Evolutionary conservation across 345 rosid species (phyloP).

Genomic region (Citrus medica): DNA sequence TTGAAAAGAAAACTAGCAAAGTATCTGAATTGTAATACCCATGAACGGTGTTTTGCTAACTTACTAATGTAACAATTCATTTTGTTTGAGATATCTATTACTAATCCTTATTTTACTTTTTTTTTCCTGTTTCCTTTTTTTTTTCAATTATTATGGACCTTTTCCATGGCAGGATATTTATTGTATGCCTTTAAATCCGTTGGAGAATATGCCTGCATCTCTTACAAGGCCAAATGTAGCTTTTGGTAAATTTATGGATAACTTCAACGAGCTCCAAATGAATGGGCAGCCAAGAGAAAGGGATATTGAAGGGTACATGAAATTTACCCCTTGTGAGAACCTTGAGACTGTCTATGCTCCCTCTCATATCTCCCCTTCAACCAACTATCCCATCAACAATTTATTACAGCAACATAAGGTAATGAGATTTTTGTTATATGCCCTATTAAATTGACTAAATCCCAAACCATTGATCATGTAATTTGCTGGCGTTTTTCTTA

Average conservation of each 20-base stretch:
- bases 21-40: not conserved
- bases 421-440: not conserved
- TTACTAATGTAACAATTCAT: not conserved
- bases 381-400: conserved; percentile 26
- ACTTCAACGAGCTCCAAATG: conserved; percentile 48
- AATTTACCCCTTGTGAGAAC: conserved; percentile 39
- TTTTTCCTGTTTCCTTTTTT: not conserved
- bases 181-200: conserved; percentile 74
- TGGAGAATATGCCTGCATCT: conserved; percentile 76
- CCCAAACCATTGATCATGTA: not conserved
- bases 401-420: conserved; percentile 53
- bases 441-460: not conserved
- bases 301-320: conserved; percentile 43
- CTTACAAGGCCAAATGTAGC: conserved; percentile 42
- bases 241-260: conserved; percentile 41
- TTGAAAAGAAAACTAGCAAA: not conserved
- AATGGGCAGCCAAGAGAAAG: conserved; percentile 44
- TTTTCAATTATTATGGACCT: conserved; percentile 4
- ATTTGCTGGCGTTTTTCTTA: not conserved
- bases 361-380: conserved; percentile 35
- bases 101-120: not conserved
- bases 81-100: not conserved
- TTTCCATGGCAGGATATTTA: conserved; percentile 65
- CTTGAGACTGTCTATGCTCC: conserved; percentile 36
- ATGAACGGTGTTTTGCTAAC: not conserved